A percentile compares a stretch with the other conserved stretches of the same genome.
Conservation (phyloP, 2,329 filamentous ascomycete genomes). For the Botrytis deweyae region DNA sequence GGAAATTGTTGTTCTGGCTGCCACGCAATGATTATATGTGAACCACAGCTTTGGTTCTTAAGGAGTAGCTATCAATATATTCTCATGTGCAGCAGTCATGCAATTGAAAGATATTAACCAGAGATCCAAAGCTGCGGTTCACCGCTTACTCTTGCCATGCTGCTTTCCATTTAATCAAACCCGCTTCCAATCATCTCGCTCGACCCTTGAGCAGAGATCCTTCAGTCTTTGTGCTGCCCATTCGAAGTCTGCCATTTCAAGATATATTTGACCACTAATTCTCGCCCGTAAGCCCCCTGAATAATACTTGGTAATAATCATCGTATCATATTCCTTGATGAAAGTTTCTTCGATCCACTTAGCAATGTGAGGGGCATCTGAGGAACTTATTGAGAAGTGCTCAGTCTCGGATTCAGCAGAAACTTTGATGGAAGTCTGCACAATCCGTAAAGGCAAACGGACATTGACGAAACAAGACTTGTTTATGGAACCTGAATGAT, state of each 20-base stretch:
- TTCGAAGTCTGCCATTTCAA: neutral
- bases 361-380: neutral
- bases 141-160: too few species aligned
- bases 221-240: neutral
- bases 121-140: too few species aligned
- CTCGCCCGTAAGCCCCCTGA: neutral
- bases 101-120: too few species aligned
- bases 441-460: slow-evolving; percentile 53
- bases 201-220: neutral
- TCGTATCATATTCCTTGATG: neutral
- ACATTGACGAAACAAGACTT: slow-evolving; percentile 56
- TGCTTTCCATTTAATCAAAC: neutral
- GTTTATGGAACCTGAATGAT: neutral
- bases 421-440: neutral
- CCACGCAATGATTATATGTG: too few species aligned
- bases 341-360: neutral
- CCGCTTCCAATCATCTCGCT: neutral
- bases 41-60: too few species aligned
- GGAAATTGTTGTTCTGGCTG: too few species aligned
- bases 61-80: too few species aligned
- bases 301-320: neutral
- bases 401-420: neutral
- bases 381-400: neutral
- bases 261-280: neutral
- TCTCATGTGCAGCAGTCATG: too few species aligned